phyloP scores from a whole-genome alignment of 371 early-diverging fungal genomes.

The Lichtheimia corymbifera region DNA sequence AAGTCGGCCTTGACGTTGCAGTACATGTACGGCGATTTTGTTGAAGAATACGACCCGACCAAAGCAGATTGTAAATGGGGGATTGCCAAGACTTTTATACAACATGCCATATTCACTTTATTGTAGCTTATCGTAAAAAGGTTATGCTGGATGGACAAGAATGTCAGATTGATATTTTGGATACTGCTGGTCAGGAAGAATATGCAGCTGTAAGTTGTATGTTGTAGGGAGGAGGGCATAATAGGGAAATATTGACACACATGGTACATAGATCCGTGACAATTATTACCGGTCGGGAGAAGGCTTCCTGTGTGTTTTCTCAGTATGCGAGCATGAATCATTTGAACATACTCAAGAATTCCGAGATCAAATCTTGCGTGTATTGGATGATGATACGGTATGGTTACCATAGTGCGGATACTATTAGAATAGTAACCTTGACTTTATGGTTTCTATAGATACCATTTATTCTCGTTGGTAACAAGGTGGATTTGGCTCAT shows the following conservation, averaged over 20 bases:
- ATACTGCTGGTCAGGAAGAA: constrained; percentile 92
- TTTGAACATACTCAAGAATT: constrained; percentile 82
- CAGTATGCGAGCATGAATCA: constrained; percentile 78
- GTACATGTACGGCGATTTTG: constrained; percentile 91
- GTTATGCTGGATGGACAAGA: constrained; percentile 66
- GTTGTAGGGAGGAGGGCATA: background rate
- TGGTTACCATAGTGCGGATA: background rate
- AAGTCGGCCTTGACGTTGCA: constrained; percentile 87
- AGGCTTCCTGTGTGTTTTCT: constrained; percentile 86
- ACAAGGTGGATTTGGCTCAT: constrained; percentile 80
- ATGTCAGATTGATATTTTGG: constrained; percentile 86
- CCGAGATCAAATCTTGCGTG: constrained; percentile 82
- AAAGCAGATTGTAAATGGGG: constrained; percentile 72
- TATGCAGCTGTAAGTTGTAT: constrained; percentile 62
- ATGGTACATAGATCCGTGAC: constrained; percentile 68
- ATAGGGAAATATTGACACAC: constrained; percentile 1
- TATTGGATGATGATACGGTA: constrained; percentile 78
- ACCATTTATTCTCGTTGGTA: constrained; percentile 83
- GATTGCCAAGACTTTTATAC: background rate
- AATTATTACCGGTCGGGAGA: constrained; percentile 88
- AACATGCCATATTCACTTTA: background rate
- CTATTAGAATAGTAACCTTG: background rate
- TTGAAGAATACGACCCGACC: constrained; percentile 92
- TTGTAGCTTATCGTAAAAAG: constrained; percentile 64
- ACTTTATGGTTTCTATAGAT: constrained; percentile 30